These are phyloP conservation scores for Hirsutella rhossiliensis DNA, from an alignment of 2,329 filamentous ascomycete species.

Conservation along the genomic window DNA sequence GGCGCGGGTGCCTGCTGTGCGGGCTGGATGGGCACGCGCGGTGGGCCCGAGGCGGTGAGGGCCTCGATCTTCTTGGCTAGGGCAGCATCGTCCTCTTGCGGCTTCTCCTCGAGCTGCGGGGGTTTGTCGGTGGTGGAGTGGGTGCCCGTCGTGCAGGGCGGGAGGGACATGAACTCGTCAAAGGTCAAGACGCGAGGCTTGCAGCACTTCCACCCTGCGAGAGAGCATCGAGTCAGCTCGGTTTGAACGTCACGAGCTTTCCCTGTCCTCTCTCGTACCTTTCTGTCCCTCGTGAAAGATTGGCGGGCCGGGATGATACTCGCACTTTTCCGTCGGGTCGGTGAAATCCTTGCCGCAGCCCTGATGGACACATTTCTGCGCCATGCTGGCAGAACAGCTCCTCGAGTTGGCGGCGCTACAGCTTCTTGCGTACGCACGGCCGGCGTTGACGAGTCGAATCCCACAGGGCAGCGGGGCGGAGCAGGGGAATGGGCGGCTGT, in stretches of 20 bases:
- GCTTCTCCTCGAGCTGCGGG: constrained; percentile 48
- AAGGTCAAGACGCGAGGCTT: constrained; percentile 94
- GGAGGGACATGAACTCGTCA: constrained; percentile 90
- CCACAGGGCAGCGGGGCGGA: too few species aligned
- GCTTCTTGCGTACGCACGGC: too few species aligned
- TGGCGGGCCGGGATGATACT: constrained; percentile 87
- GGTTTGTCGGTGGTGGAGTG: constrained; percentile 77
- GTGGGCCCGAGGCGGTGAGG: constrained; percentile 27
- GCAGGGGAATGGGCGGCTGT: too few species aligned
- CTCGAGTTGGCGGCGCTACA: neutral
- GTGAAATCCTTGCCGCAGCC: constrained; percentile 85
- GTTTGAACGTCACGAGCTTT: neutral
- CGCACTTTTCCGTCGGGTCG: constrained; percentile 70
- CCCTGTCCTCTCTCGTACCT: constrained; percentile 42
- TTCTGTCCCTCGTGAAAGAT: constrained; percentile 98
- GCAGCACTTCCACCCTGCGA: constrained; percentile 92
- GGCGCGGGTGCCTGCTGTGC: constrained; percentile 36
- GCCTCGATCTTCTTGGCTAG: constrained; percentile 39
- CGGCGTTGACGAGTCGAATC: too few species aligned
- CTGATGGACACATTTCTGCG: constrained; percentile 89
- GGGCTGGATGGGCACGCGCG: constrained; percentile 24
- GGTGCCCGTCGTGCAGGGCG: constrained; percentile 84
- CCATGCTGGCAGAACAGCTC: constrained; percentile 32
- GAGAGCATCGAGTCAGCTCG: neutral
- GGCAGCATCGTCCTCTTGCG: constrained; percentile 27